Evolutionary conservation across 306 rosid species (phyloP), one percentile per base, ranked within the genome.

Genomic region (Trifolium repens): DNA sequence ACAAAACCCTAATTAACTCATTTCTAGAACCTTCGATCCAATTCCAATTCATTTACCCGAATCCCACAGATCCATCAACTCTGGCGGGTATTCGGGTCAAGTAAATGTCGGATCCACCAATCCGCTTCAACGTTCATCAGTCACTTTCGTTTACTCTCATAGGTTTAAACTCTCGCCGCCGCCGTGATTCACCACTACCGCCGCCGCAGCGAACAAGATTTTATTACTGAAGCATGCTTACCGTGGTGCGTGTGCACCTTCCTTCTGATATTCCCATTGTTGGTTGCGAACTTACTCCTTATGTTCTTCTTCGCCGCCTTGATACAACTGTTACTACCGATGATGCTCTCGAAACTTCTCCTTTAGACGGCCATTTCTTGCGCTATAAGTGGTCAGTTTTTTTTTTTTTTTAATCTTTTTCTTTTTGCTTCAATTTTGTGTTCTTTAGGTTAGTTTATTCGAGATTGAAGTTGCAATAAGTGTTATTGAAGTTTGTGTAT

Each of bases 201-300:
- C 37, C 16, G 64, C 11, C 62, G 50, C 9, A 10, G 43, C 39
- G 66, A 75, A 65, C 5, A 27, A 37, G 59, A 66, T 40, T 12
- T 34, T 4, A 24, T 50, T 37, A 87, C 88, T 91, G 91, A 90
- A 94, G 89, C 83, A 94, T 94, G 99, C 92, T 96, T 91, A 89
- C 81, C 87, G 98, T 96, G 91, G 82, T 90, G 57, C 98, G 97
- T 9, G 88, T 96, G 89, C 98, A 96, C 75, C 91, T 96, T 26
- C 99, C 99, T 32, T 89, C 99, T 27, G 99, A 96, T 46, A 96
- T 90, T 76, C 99, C 99, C 85, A 92, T 96, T 87, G 98, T 92
- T 24, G 99, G 99, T 24, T 89, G 96, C 79, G 99, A 96, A 80
- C 98, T 96, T 84, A 88, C 96, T 70, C 99, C 99, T 7, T 92